Evolutionary conservation across 345 rosid species (phyloP).

Genomic region (Angophora floribunda): DNA sequence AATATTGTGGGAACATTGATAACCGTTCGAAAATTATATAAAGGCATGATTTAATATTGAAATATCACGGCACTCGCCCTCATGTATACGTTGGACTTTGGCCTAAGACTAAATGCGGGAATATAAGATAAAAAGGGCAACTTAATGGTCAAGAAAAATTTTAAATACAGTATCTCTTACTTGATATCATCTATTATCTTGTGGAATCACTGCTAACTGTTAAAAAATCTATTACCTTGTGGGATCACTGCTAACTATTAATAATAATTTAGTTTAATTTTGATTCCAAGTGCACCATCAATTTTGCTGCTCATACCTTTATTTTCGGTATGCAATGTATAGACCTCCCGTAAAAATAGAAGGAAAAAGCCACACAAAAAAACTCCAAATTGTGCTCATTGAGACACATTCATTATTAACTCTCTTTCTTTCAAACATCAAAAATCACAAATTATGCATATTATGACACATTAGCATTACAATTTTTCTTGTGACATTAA

Average conservation of each 20-base stretch:
- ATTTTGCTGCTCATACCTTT: not conserved
- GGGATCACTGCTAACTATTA: accelerated
- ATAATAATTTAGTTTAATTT: not conserved
- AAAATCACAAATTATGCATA: too few relatives aligned
- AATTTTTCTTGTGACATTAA: too few relatives aligned
- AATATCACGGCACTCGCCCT: not conserved
- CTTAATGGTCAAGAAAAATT: not conserved
- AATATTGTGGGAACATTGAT: not conserved
- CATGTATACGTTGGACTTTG: not conserved
- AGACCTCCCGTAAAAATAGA: not conserved
- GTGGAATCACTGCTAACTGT: accelerated
- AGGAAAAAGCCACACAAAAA: too few relatives aligned
- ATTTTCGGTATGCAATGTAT: not conserved
- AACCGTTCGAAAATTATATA: not conserved
- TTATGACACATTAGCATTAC: too few relatives aligned
- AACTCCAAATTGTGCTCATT: too few relatives aligned
- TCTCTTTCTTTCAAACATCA: too few relatives aligned
- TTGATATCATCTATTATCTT: not conserved
- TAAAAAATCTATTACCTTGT: accelerated
- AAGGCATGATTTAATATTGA: not conserved
- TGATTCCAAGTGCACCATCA: not conserved
- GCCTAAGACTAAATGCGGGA: not conserved
- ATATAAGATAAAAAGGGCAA: not conserved
- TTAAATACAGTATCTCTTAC: not conserved
- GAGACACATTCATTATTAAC: too few relatives aligned